phyloP scores from a whole-genome alignment of 768 basidiomycete genomes.

The Tylopilus sp. region DNA sequence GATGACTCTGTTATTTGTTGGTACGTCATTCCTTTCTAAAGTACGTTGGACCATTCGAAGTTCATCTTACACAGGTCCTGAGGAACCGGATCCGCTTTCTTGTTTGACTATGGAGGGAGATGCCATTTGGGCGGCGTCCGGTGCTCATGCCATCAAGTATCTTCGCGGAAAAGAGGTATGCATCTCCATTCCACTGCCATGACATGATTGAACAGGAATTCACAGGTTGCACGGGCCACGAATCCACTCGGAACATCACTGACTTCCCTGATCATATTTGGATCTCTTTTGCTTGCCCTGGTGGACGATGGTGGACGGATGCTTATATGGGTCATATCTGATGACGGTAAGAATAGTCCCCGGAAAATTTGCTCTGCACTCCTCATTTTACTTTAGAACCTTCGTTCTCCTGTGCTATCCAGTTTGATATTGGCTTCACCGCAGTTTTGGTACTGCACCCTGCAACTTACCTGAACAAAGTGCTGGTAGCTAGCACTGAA shows the following conservation, averaged over 20 bases:
- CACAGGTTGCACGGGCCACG: slow-evolving; percentile 47
- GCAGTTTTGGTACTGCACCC: slow-evolving; percentile 89
- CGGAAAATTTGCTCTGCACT: background rate
- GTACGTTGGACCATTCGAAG: background rate
- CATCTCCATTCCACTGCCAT: background rate
- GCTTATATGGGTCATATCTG: slow-evolving; percentile 70
- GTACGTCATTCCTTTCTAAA: slow-evolving; percentile 43
- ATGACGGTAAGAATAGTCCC: slow-evolving; percentile 45
- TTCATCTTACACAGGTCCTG: slow-evolving; percentile 60
- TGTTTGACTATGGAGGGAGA: slow-evolving; percentile 82
- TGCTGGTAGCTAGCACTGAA: slow-evolving; percentile 77
- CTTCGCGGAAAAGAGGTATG: slow-evolving; percentile 82
- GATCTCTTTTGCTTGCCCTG: slow-evolving; percentile 73
- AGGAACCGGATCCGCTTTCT: slow-evolving; percentile 67
- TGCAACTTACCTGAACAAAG: slow-evolving; percentile 94
- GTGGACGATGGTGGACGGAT: slow-evolving; percentile 75
- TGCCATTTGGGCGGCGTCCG: slow-evolving; percentile 78
- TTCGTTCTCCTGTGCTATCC: slow-evolving; percentile 49
- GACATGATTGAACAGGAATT: slow-evolving; percentile 5
- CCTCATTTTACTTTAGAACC: slow-evolving; percentile 19
- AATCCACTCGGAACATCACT: slow-evolving; percentile 65
- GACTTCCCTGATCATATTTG: slow-evolving; percentile 72
- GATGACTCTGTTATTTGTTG: slow-evolving; percentile 90
- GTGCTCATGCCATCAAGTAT: slow-evolving; percentile 69
- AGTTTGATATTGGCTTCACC: slow-evolving; percentile 80